Percentiles rank a stretch among this genome's conserved stretches.
phyloP scores from a whole-genome alignment of 139 green algal genomes.

The Coccomyxa sp. region DNA sequence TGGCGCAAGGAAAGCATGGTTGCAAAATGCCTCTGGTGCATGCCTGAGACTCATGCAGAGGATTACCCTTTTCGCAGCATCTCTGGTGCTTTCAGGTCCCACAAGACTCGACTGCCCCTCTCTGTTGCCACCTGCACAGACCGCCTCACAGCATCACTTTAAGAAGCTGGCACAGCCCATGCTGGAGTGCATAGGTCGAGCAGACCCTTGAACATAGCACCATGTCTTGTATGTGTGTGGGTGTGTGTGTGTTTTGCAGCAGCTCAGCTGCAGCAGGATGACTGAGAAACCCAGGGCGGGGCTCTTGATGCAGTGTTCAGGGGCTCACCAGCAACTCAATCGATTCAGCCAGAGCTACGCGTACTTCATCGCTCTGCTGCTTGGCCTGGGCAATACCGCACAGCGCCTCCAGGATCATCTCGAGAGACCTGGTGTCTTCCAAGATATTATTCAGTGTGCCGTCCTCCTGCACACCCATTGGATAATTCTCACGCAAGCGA shows the following conservation, averaged over 20 bases:
- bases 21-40: background rate
- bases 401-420: constrained; percentile 48
- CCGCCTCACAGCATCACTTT: background rate
- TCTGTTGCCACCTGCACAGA: constrained; percentile 20
- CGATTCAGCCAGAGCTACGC: constrained; percentile 55
- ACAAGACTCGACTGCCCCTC: constrained; percentile 52
- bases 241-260: background rate
- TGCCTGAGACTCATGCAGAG: background rate
- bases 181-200: background rate
- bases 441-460: constrained; percentile 35
- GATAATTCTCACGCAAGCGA: too few relatives aligned
- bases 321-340: constrained; percentile 52
- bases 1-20: background rate
- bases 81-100: constrained; percentile 50
- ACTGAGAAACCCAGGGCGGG: background rate
- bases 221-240: background rate
- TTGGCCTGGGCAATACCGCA: constrained; percentile 20
- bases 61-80: constrained; percentile 55
- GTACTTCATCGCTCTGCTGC: constrained; percentile 37
- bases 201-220: background rate
- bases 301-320: background rate
- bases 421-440: constrained; percentile 33
- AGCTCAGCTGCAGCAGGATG: background rate
- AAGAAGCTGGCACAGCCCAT: background rate
- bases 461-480: constrained; percentile 26